Evolutionary conservation across 768 basidiomycete genomes (phyloP).

Genomic region (Rubroboletus satanas): DNA sequence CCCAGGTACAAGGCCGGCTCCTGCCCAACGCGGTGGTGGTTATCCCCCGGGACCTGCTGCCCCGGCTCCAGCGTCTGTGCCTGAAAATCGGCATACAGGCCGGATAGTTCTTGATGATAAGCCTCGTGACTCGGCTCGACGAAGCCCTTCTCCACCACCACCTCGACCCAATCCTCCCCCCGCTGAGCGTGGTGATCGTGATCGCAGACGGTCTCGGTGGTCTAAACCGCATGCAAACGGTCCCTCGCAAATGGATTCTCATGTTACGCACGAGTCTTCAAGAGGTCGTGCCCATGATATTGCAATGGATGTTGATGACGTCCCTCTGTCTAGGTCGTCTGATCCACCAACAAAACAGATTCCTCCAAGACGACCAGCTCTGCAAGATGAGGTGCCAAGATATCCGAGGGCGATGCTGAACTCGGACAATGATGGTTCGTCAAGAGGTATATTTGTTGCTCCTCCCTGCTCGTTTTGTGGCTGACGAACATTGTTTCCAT

Average conservation of each 20-base stretch:
- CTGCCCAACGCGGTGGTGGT: conserved; percentile 9
- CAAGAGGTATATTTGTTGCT: conserved; percentile 10
- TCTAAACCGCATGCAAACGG: conserved; percentile 11
- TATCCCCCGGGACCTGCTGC: conserved; percentile 5
- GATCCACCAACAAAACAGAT: conserved; percentile 17
- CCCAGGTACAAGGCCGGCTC: conserved; percentile 15
- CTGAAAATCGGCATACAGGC: conserved; percentile 7
- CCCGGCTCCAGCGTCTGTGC: conserved; percentile 1
- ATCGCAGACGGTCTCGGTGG: conserved; percentile 15
- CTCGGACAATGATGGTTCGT: conserved; percentile 16
- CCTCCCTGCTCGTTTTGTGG: background rate
- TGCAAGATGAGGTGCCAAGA: conserved; percentile 29
- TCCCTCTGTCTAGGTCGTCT: conserved; percentile 18
- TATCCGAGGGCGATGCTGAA: conserved; percentile 38
- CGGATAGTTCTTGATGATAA: conserved; percentile 1
- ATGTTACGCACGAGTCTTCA: conserved; percentile 16
- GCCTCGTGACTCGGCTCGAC: conserved; percentile 9
- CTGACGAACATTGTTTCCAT: background rate
- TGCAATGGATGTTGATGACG: conserved; percentile 28
- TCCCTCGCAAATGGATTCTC: conserved; percentile 13
- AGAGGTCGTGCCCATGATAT: conserved; percentile 21
- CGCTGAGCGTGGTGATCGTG: conserved; percentile 14
- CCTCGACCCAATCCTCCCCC: conserved; percentile 2
- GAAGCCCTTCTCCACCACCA: conserved; percentile 14
- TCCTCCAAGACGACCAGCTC: conserved; percentile 13